phyloP scores from a whole-genome alignment of 805 yeast genomes.

The Saccharomycopsis guyanensis region DNA sequence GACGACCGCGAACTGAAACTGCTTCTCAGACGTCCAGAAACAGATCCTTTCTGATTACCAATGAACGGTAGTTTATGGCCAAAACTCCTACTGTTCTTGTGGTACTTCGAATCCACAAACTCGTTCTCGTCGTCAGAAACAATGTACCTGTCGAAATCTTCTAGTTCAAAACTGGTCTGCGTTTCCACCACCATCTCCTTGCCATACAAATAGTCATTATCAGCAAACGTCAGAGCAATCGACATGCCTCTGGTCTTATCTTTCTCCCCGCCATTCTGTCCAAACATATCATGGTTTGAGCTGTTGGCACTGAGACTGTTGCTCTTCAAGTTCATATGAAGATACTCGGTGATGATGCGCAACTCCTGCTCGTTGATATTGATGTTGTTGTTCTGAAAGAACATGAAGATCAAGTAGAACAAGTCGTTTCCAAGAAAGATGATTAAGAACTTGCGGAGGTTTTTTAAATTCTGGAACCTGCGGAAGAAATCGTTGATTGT shows the following conservation, averaged over 20 bases:
- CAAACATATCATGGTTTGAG: background rate
- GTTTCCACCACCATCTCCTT: constrained; percentile 1
- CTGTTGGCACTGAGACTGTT: background rate
- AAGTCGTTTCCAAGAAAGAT: constrained; percentile 15
- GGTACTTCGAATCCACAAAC: background rate
- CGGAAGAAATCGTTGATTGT: constrained; percentile 15
- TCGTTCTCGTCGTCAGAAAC: constrained; percentile 17
- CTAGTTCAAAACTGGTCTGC: background rate
- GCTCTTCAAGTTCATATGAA: background rate
- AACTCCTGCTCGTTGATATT: constrained; percentile 14
- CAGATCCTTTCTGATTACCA: background rate
- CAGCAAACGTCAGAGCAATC: constrained; percentile 1
- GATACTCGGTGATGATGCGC: constrained; percentile 11
- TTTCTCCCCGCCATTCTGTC: background rate
- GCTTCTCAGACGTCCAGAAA: background rate
- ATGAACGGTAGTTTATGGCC: constrained; percentile 2
- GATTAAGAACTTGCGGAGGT: constrained; percentile 11
- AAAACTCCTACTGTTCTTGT: background rate
- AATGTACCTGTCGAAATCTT: constrained; percentile 6
- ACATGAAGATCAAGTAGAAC: constrained; percentile 13
- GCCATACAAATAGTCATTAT: background rate
- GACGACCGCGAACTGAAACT: constrained; percentile 8
- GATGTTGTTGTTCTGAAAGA: constrained; percentile 12
- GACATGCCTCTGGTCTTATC: constrained; percentile 3
- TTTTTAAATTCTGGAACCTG: constrained; percentile 15